These are phyloP conservation scores for Penicillium brasilianum DNA, from an alignment of 2,329 filamentous ascomycete genomes.

Conservation along the genomic window DNA sequence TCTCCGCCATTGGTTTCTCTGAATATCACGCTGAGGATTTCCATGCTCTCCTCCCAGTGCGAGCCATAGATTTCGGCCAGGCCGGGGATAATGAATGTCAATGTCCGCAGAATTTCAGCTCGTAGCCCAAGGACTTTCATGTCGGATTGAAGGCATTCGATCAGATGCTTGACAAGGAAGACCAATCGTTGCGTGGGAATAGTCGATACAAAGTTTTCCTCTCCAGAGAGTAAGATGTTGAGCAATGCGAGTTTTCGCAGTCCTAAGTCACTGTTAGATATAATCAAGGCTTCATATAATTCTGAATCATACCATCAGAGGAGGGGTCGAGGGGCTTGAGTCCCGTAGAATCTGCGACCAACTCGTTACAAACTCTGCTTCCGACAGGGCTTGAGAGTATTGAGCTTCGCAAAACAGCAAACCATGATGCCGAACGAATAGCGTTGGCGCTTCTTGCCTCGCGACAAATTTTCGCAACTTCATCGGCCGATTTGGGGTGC, in stretches of 20 bases:
- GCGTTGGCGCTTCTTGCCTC: constrained; percentile 47
- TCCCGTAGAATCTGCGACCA: constrained; percentile 64
- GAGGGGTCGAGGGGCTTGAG: constrained; percentile 52
- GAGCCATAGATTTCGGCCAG: constrained; percentile 85
- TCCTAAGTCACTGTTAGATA: constrained; percentile 37
- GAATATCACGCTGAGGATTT: constrained; percentile 66
- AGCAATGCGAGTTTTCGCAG: constrained; percentile 59
- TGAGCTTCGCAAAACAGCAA: constrained; percentile 56
- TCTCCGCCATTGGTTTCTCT: constrained; percentile 54
- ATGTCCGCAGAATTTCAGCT: constrained; percentile 48
- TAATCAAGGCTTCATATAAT: not conserved
- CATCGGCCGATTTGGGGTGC: constrained; percentile 36
- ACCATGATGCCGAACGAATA: constrained; percentile 53
- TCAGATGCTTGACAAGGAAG: constrained; percentile 80
- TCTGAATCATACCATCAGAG: constrained; percentile 46
- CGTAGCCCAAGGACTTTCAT: constrained; percentile 51
- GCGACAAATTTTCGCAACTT: constrained; percentile 42
- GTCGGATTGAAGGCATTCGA: constrained; percentile 70
- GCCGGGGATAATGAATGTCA: constrained; percentile 67
- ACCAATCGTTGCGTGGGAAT: constrained; percentile 70
- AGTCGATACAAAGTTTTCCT: constrained; percentile 53
- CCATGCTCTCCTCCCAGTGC: constrained; percentile 75
- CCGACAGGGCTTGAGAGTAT: constrained; percentile 55
- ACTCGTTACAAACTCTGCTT: constrained; percentile 62
- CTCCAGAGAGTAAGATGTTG: constrained; percentile 58